Evolutionary conservation across 352 stramenopile species (phyloP).

Genomic region (Pythium insidiosum): DNA sequence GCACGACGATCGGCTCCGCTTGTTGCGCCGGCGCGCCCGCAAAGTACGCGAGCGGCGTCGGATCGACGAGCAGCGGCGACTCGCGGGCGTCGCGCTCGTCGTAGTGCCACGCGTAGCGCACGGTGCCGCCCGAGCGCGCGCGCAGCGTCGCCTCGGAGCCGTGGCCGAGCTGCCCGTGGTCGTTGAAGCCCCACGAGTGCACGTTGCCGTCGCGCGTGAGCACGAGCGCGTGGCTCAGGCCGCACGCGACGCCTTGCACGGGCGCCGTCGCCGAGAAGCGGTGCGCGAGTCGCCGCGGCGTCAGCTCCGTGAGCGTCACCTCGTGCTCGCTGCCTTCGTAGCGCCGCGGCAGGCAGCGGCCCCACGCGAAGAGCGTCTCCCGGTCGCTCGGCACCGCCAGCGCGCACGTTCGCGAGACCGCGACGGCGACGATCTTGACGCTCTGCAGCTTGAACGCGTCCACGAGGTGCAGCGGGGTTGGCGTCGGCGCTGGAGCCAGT

Average conservation of each 20-base stretch:
- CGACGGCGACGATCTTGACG: slow-evolving; percentile 20
- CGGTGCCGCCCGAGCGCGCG: slow-evolving; percentile 25
- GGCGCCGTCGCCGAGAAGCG: slow-evolving; percentile 14
- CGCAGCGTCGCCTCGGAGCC: slow-evolving; percentile 33
- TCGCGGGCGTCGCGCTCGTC: slow-evolving; percentile 35
- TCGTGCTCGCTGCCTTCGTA: no score
- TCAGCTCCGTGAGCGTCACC: slow-evolving; percentile 8
- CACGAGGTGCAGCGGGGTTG: slow-evolving; percentile 26
- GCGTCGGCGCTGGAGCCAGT: not conserved
- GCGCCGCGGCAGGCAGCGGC: slow-evolving; percentile 35
- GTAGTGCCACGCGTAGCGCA: slow-evolving; percentile 36
- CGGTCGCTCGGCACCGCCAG: slow-evolving; percentile 31
- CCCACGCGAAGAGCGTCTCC: slow-evolving; percentile 45
- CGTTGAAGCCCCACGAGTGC: slow-evolving; percentile 71
- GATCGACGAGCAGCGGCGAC: slow-evolving; percentile 31
- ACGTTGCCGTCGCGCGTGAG: slow-evolving; percentile 48
- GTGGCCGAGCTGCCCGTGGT: slow-evolving; percentile 69
- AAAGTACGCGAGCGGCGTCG: slow-evolving; percentile 58
- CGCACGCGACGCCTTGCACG: slow-evolving; percentile 31
- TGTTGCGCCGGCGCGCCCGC: slow-evolving; percentile 38
- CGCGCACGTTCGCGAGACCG: slow-evolving; percentile 37
- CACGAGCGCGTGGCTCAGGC: slow-evolving; percentile 43
- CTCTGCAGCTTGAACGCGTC: slow-evolving; percentile 35
- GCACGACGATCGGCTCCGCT: slow-evolving; percentile 52
- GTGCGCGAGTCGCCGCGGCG: slow-evolving; percentile 20